Evolutionary conservation across 352 stramenopile species (phyloP).

Genomic region (Pythium biforme): DNA sequence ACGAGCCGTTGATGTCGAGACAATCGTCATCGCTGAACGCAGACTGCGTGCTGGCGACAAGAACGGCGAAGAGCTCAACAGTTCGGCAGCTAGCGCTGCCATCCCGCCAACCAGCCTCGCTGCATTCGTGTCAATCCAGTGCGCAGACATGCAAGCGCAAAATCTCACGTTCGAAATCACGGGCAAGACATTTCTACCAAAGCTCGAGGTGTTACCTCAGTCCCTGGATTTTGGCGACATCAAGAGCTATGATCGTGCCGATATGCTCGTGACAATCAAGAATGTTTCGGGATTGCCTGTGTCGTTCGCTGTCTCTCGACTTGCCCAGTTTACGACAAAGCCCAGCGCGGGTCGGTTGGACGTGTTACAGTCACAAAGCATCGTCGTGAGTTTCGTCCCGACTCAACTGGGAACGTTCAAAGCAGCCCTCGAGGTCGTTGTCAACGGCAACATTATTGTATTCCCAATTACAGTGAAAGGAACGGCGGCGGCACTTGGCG

Average conservation of each 20-base stretch:
- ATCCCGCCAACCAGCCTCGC: slow-evolving; percentile 34
- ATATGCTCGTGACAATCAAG: slow-evolving; percentile 85
- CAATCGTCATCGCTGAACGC: slow-evolving; percentile 30
- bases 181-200: slow-evolving; percentile 54
- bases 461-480: slow-evolving; percentile 70
- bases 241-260: slow-evolving; percentile 66
- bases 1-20: slow-evolving; percentile 32
- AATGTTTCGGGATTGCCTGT: slow-evolving; percentile 74
- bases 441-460: slow-evolving; percentile 49
- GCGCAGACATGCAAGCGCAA: slow-evolving; percentile 58
- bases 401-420: slow-evolving; percentile 82
- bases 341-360: slow-evolving; percentile 70
- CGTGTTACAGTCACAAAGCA: slow-evolving; percentile 85
- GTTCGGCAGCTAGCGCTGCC: not conserved
- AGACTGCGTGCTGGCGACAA: slow-evolving; percentile 14
- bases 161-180: slow-evolving; percentile 79
- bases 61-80: not conserved
- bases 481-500: slow-evolving; percentile 48
- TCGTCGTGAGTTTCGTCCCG: slow-evolving; percentile 89
- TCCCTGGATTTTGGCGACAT: slow-evolving; percentile 85
- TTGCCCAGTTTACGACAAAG: slow-evolving; percentile 77
- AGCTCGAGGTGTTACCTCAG: slow-evolving; percentile 41
- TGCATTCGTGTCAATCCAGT: slow-evolving; percentile 76
- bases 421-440: slow-evolving; percentile 36
- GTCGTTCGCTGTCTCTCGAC: slow-evolving; percentile 55